phyloP scores from a whole-genome alignment of 768 basidiomycete genomes.

The Strobilomyces dryophilus region DNA sequence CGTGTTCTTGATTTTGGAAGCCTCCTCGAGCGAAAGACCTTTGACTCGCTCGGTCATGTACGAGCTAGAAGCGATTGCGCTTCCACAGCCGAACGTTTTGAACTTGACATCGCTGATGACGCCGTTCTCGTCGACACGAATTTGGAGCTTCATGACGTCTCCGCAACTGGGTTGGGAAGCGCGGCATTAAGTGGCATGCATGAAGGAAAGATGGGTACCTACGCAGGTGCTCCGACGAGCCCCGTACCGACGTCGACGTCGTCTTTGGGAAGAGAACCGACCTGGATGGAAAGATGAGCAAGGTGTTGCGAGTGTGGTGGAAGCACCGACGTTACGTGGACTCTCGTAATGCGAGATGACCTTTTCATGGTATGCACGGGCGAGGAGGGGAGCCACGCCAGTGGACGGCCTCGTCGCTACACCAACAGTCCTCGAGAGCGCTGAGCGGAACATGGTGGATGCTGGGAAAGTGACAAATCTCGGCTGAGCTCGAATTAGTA shows the following conservation, averaged over 20 bases:
- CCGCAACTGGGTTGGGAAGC: conserved; percentile 60
- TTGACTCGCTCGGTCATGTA: conserved; percentile 99
- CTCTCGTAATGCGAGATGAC: conserved; percentile 97
- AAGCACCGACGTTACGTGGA: conserved; percentile 83
- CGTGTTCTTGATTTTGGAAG: conserved; percentile 96
- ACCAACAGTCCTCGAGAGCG: conserved; percentile 45
- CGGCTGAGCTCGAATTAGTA: conserved; percentile 23
- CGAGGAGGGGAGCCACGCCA: conserved; percentile 45
- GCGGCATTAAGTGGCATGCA: conserved; percentile 13
- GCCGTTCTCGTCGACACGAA: conserved; percentile 91
- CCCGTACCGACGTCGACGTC: conserved; percentile 94
- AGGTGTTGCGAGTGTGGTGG: conserved; percentile 32
- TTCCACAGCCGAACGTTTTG: conserved; percentile 99
- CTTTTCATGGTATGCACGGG: conserved; percentile 89
- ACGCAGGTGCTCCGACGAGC: conserved; percentile 97
- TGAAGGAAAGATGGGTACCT: conserved; percentile 32
- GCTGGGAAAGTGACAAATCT: conserved; percentile 20
- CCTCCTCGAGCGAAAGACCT: conserved; percentile 90
- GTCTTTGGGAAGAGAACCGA: conserved; percentile 91
- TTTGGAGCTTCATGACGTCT: conserved; percentile 99
- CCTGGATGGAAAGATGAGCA: conserved; percentile 65
- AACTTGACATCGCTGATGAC: conserved; percentile 99
- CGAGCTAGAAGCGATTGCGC: conserved; percentile 94
- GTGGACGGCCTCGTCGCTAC: conserved; percentile 42
- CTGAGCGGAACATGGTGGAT: conserved; percentile 68